Conservation (phyloP, 129 eudicot species). For the Pittosporum tobira region DNA sequence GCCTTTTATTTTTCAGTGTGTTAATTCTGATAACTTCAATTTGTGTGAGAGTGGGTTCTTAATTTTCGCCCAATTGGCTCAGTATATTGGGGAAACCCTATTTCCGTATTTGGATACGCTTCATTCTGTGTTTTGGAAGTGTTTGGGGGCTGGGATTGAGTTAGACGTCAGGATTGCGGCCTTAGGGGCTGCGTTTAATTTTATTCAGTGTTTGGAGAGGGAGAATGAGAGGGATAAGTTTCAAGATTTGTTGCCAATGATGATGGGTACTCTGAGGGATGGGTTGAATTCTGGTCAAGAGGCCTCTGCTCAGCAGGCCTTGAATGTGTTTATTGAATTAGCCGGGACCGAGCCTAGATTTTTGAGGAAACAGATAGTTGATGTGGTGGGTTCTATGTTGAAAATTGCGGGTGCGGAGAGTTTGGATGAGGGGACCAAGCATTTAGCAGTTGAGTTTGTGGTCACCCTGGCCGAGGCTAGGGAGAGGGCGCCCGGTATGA, state of each 20-base stretch:
- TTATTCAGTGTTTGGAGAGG: constrained; percentile 71
- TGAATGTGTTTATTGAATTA: constrained; percentile 75
- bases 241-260: constrained; percentile 72
- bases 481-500: constrained; percentile 82
- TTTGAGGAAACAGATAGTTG: constrained; percentile 66
- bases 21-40: constrained; percentile 39
- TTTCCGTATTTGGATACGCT: constrained; percentile 52
- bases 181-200: constrained; percentile 61
- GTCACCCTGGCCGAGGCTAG: constrained; percentile 68
- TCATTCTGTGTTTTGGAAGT: constrained; percentile 52
- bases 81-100: constrained; percentile 60
- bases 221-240: constrained; percentile 67
- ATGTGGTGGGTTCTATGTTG: constrained; percentile 82
- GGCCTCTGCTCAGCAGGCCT: constrained; percentile 80
- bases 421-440: constrained; percentile 74
- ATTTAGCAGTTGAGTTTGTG: constrained; percentile 71
- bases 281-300: constrained; percentile 63
- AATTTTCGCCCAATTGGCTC: constrained; percentile 82
- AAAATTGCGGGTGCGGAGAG: constrained; percentile 82
- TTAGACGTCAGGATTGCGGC: constrained; percentile 74
- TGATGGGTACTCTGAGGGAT: constrained; percentile 88
- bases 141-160: constrained; percentile 40
- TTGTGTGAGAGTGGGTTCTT: constrained; percentile 63
- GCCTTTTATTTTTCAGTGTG: constrained; percentile 88
- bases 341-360: constrained; percentile 96